Percentiles rank a stretch among this genome's conserved stretches.
Evolutionary conservation across 208 protist genomes (phyloP).

Genomic region (Trypanosomatidae sp.): DNA sequence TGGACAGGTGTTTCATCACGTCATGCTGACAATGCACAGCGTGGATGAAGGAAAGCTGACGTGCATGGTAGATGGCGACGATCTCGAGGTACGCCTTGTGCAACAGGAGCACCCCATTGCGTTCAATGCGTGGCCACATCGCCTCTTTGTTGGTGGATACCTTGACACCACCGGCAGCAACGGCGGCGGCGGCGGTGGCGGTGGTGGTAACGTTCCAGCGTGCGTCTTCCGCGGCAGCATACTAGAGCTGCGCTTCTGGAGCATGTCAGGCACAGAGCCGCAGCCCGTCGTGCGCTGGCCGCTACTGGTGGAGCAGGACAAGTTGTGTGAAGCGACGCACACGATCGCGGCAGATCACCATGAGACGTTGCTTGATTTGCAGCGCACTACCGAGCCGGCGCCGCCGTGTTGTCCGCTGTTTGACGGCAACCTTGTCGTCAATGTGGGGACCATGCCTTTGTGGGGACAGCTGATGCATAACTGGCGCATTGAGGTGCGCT

Average conservation of each 20-base stretch:
- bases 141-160: conserved; percentile 70
- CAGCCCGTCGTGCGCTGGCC: conserved; percentile 58
- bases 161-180: conserved; percentile 56
- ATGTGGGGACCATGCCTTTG: conserved; percentile 52
- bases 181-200: too few relatives aligned
- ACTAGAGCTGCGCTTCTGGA: conserved; percentile 70
- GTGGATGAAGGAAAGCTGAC: conserved; percentile 63
- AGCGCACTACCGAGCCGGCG: conserved; percentile 20
- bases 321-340: conserved; percentile 46
- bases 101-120: conserved; percentile 81
- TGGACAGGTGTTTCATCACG: conserved; percentile 50
- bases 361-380: conserved; percentile 54
- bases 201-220: conserved; percentile 36
- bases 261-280: conserved; percentile 10
- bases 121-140: conserved; percentile 83
- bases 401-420: conserved; percentile 51
- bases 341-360: conserved; percentile 63
- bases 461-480: conserved; percentile 81
- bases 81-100: conserved; percentile 34
- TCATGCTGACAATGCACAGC: conserved; percentile 59
- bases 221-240: conserved; percentile 59
- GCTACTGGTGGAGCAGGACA: conserved; percentile 35
- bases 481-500: conserved; percentile 77
- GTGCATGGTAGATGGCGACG: conserved; percentile 51
- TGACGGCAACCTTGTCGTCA: conserved; percentile 67